These are phyloP conservation scores for Boehmeria nivea DNA, from an alignment of 306 rosid genomes.

Conservation along the genomic window DNA sequence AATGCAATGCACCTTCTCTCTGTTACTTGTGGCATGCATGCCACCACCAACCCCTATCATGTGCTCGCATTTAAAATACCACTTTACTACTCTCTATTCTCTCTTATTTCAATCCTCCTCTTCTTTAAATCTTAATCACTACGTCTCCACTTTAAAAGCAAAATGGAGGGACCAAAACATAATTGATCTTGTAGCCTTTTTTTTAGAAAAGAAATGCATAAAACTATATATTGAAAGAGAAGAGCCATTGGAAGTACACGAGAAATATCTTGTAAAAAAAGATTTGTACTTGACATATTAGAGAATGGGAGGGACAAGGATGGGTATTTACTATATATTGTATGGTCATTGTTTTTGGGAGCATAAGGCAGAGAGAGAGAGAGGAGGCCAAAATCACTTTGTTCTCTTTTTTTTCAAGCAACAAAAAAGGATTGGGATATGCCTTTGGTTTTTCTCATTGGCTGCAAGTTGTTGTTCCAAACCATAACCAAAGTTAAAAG, in stretches of 20 bases:
- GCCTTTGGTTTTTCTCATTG: conserved; percentile 18
- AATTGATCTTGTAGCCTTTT: not conserved
- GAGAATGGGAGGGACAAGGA: too few relatives aligned
- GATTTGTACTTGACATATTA: too few relatives aligned
- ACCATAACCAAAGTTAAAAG: conserved; percentile 13
- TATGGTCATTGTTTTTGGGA: conserved; percentile 10
- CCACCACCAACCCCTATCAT: conserved; percentile 21
- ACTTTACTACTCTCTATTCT: not conserved
- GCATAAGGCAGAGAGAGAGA: not conserved
- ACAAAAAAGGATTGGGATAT: conserved; percentile 16
- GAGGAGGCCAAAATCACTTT: conserved; percentile 16
- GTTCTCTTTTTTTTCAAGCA: conserved; percentile 11
- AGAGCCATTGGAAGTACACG: too few relatives aligned
- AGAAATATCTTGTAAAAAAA: too few relatives aligned
- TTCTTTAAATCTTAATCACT: not conserved
- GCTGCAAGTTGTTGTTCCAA: conserved; percentile 38
- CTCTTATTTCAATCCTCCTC: not conserved
- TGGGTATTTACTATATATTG: not conserved
- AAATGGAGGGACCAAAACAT: conserved; percentile 1
- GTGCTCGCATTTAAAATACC: conserved; percentile 24
- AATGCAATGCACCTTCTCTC: conserved; percentile 17
- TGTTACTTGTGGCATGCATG: conserved; percentile 21
- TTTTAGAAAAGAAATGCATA: too few relatives aligned
- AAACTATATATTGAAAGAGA: too few relatives aligned
- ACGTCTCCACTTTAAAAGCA: not conserved